Conservation (phyloP, 2,329 filamentous ascomycete species). For the Colletotrichum liaoningense region DNA sequence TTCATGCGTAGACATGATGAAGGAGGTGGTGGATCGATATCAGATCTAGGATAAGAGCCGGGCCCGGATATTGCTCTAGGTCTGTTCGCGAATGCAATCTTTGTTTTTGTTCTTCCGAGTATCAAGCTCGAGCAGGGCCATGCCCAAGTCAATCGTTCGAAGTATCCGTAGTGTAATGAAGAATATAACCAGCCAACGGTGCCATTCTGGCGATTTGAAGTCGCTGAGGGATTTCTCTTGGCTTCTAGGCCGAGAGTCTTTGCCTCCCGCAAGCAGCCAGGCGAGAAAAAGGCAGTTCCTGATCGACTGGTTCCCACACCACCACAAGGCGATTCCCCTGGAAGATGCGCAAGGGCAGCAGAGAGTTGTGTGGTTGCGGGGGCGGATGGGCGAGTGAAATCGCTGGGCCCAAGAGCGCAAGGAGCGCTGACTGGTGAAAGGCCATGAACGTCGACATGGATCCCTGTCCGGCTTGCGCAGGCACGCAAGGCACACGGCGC, state of each 20-base stretch:
- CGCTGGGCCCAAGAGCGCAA: neutral
- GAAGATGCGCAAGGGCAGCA: slow-evolving; percentile 25
- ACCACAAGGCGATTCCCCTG: slow-evolving; percentile 22
- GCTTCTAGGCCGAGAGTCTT: slow-evolving; percentile 22
- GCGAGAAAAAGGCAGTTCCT: neutral
- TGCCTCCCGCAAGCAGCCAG: slow-evolving; percentile 7
- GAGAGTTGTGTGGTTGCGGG: slow-evolving; percentile 12
- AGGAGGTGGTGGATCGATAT: slow-evolving; percentile 22
- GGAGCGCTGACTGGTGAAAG: neutral
- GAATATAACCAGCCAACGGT: neutral
- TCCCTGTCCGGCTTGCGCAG: slow-evolving; percentile 36
- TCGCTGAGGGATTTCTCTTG: slow-evolving; percentile 2
- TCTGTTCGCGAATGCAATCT: neutral
- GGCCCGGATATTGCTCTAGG: slow-evolving; percentile 1
- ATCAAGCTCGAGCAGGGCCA: neutral
- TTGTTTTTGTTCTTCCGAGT: neutral
- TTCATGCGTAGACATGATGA: slow-evolving; percentile 24
- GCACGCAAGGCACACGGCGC: slow-evolving; percentile 30
- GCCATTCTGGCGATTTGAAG: neutral
- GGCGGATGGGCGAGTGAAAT: slow-evolving; percentile 6
- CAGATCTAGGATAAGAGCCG: slow-evolving; percentile 1
- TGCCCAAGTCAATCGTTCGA: neutral
- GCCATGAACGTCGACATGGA: slow-evolving; percentile 5
- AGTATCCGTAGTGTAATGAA: neutral
- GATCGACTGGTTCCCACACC: slow-evolving; percentile 32